Evolutionary conservation across 192 early-diverging fungal genomes (phyloP), one percentile per base, ranked within the genome.

Genomic region (Spizellomyces punctatus): DNA sequence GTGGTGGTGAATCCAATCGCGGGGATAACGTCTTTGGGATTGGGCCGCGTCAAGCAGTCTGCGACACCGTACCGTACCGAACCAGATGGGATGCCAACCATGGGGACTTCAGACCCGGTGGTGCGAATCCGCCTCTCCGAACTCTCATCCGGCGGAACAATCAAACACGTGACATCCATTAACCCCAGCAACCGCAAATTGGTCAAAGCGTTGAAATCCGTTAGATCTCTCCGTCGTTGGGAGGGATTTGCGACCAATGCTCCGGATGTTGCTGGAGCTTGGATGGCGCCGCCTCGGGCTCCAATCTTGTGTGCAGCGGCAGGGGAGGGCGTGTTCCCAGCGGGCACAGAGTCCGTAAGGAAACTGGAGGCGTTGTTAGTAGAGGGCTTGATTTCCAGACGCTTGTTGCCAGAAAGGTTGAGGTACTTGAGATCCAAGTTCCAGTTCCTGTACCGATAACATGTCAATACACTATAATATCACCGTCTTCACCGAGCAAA

Each of bases 141-240:
- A 64, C 87, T 89, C 66, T 96, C 92, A 50, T 95, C 95, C 0
- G 95, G 95, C 5, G 89, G 87, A 6, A 89, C 79, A 10, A 88
- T 85, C 68, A 94, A 78, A 66, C 92, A 89, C 0, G 95, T 96
- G n/a, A 96, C 90, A 70, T 96, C 93, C 90, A 95, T 88, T 21
- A 96, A 76, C 10, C 95, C 95, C 49, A 96, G 79, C 46, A 94
- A 86, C 8, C 92, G 91, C 50, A 96, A 78, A 43, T 86, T 85
- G 6, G 85, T 89, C 36, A 96, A 81, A 55, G 89, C 88, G 71
- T 88, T 88, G 76, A 96, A 96, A 72, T 88, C 89, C 59, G 90
- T 89, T 50, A 82, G 85, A 75, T 89, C 89, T 19, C 66, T 44
- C 17, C 65, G 60, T 49, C 46, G 60, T 54, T 64, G 62, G 43